Percentiles rank a stretch among this genome's conserved stretches.
These are phyloP conservation scores for Fusarium sp. DNA, from an alignment of 2,329 filamentous ascomycete genomes.

Conservation along the genomic window DNA sequence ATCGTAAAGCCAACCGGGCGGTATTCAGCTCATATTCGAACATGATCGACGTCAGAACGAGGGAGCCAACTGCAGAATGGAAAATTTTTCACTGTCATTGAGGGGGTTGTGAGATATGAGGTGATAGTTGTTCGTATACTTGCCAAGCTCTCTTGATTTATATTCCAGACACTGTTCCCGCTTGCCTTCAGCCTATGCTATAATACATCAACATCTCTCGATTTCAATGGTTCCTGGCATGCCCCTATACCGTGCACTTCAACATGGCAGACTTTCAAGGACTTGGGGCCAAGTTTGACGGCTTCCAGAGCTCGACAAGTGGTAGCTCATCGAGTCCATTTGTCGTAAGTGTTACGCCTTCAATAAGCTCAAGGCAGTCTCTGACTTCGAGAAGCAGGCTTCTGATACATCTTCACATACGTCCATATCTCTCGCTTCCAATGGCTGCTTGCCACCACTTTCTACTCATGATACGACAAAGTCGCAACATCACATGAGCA, in stretches of 20 bases:
- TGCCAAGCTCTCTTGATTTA: constrained; percentile 2
- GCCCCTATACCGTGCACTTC: too few species aligned
- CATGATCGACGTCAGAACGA: constrained; percentile 24
- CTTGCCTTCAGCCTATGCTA: background rate
- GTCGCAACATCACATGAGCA: constrained; percentile 44
- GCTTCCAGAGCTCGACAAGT: constrained; percentile 42
- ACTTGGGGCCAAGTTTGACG: constrained; percentile 42
- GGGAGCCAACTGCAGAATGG: constrained; percentile 38
- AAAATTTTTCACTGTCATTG: constrained; percentile 24
- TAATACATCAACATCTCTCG: background rate
- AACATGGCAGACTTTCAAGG: constrained; percentile 41
- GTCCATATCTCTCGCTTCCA: constrained; percentile 40
- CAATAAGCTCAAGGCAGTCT: background rate
- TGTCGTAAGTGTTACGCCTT: constrained; percentile 29
- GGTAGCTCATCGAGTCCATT: constrained; percentile 42
- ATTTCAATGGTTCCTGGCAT: background rate
- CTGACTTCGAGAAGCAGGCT: constrained; percentile 38
- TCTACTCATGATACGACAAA: constrained; percentile 44
- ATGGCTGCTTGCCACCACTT: constrained; percentile 36
- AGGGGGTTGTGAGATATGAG: background rate
- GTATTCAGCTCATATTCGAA: background rate
- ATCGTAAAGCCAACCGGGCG: constrained; percentile 9
- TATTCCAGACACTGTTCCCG: constrained; percentile 10
- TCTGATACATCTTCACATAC: constrained; percentile 45
- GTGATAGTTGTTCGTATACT: background rate